These are phyloP conservation scores for Groenewaldozyma auringiensis DNA, from an alignment of 1,139 yeast species.

Conservation along the genomic window DNA sequence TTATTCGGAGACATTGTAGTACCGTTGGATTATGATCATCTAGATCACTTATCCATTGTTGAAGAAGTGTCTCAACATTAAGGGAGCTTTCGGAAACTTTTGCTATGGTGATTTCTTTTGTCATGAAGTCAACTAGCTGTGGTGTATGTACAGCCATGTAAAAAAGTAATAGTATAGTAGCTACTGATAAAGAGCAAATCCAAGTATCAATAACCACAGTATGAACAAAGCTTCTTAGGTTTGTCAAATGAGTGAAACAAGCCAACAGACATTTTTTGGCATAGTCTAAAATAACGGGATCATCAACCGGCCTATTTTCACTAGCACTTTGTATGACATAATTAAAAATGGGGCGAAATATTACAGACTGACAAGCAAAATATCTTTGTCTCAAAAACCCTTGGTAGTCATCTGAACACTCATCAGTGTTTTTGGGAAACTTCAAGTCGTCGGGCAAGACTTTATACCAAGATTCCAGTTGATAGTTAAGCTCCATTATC, in stretches of 20 bases:
- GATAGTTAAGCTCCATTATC: constrained; percentile 14
- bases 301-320: constrained; percentile 8
- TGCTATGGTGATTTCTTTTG: constrained; percentile 7
- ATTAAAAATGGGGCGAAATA: constrained; percentile 16
- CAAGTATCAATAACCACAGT: constrained; percentile 16
- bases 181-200: constrained; percentile 16
- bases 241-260: constrained; percentile 12
- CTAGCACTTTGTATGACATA: constrained; percentile 12
- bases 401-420: constrained; percentile 12
- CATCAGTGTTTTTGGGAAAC: constrained; percentile 11
- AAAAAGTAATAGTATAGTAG: constrained; percentile 10
- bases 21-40: constrained; percentile 10
- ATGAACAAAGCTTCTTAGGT: constrained; percentile 14
- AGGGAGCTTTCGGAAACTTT: constrained; percentile 4
- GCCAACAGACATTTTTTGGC: constrained; percentile 14
- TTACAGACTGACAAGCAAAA: constrained; percentile 16
- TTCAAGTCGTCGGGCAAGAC: constrained; percentile 14
- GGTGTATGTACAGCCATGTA: constrained; percentile 11
- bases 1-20: constrained; percentile 6
- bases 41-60: constrained; percentile 9
- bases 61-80: constrained; percentile 7
- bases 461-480: constrained; percentile 16
- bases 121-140: constrained; percentile 6
- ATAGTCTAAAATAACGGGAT: constrained; percentile 8
- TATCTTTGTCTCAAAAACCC: constrained; percentile 18